These are phyloP conservation scores for Wickerhamomyces rabaulensis DNA, from an alignment of 805 yeast species.

Conservation along the genomic window DNA sequence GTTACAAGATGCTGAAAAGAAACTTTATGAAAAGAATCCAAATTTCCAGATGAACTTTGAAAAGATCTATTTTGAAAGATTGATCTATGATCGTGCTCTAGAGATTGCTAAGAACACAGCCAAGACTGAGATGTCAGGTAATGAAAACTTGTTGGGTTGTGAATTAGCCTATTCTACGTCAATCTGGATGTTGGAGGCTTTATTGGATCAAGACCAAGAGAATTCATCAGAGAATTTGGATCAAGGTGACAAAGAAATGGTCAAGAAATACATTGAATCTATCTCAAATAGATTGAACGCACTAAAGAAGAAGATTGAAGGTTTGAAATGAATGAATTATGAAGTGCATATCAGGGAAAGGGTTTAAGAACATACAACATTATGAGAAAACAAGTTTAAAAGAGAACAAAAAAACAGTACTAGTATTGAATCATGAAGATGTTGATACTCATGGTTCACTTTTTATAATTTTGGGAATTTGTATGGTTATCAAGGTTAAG, in stretches of 20 bases:
- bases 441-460: no score
- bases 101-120: slow-evolving; percentile 93
- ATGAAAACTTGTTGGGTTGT: slow-evolving; percentile 58
- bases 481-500: not conserved
- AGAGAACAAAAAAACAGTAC: no score
- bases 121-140: slow-evolving; percentile 56
- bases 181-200: slow-evolving; percentile 91
- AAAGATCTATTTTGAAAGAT: slow-evolving; percentile 66
- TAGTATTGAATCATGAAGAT: no score
- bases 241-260: slow-evolving; percentile 66
- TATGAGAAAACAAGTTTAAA: not conserved
- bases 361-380: not conserved
- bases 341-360: not conserved
- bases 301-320: slow-evolving; percentile 52
- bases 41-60: slow-evolving; percentile 11
- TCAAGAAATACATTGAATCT: slow-evolving; percentile 75
- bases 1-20: slow-evolving; percentile 44
- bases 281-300: slow-evolving; percentile 77
- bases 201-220: slow-evolving; percentile 47
- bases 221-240: slow-evolving; percentile 41
- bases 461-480: not conserved
- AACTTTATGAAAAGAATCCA: slow-evolving; percentile 13
- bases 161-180: slow-evolving; percentile 88
- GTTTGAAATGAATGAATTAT: not conserved
- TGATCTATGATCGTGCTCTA: slow-evolving; percentile 87